These are phyloP conservation scores for Elsinoe fawcettii DNA, from an alignment of 2,329 filamentous ascomycete genomes.

Conservation along the genomic window DNA sequence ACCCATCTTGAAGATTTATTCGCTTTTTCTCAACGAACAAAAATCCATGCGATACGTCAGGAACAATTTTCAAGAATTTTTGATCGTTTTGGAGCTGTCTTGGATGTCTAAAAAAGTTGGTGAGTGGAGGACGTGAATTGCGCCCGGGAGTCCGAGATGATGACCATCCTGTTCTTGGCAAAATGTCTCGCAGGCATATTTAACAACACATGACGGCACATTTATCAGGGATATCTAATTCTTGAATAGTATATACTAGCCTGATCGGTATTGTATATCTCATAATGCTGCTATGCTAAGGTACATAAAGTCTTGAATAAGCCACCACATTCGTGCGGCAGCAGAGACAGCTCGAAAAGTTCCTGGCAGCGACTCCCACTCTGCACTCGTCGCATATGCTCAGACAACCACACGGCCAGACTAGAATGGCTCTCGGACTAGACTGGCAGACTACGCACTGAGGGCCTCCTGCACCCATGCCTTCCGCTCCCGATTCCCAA, in stretches of 20 bases:
- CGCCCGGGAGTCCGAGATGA: background rate
- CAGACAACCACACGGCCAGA: conserved; percentile 94
- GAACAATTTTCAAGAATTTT: background rate
- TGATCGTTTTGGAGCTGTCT: conserved; percentile 3
- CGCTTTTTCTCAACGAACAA: background rate
- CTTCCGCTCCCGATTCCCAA: conserved; percentile 65
- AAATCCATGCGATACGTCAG: background rate
- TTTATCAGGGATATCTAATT: background rate
- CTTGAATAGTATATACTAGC: background rate
- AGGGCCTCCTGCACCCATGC: conserved; percentile 65
- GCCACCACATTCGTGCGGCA: conserved; percentile 82
- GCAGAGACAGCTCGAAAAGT: conserved; percentile 93
- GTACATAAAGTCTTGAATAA: conserved; percentile 87
- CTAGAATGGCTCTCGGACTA: conserved; percentile 75
- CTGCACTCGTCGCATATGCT: conserved; percentile 92
- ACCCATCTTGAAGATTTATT: conserved; percentile 8
- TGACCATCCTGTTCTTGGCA: background rate
- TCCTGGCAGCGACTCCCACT: conserved; percentile 89
- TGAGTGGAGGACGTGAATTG: background rate
- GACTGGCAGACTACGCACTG: conserved; percentile 92
- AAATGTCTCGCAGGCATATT: background rate
- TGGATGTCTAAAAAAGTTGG: background rate
- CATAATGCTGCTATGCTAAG: conserved; percentile 35
- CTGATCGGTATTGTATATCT: no score
- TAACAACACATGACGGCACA: background rate